phyloP scores from a whole-genome alignment of 73 alveolate species.

The Paraurostyla sp. region DNA sequence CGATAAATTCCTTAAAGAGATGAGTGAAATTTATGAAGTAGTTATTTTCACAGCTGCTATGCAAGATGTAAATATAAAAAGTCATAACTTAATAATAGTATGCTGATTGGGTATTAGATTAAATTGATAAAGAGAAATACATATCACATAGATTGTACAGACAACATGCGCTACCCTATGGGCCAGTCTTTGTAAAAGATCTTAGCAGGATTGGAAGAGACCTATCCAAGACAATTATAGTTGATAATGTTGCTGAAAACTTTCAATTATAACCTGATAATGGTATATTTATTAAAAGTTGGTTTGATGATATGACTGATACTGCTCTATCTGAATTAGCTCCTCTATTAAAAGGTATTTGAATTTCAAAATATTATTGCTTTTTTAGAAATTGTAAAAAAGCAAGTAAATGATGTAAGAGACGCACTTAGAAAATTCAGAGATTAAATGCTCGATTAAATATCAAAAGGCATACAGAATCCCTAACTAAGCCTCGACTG shows the following conservation, averaged over 20 bases:
- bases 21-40: conserved; percentile 93
- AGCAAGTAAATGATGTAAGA: conserved; percentile 95
- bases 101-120: conserved; percentile 96
- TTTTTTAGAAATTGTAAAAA: conserved; percentile 83
- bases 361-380: conserved; percentile 24
- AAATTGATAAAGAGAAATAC: conserved; percentile 83
- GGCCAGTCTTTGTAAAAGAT: conserved; percentile 94
- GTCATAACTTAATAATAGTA: conserved; percentile 57
- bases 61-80: conserved; percentile 78
- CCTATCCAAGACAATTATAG: conserved; percentile 90
- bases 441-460: conserved; percentile 86
- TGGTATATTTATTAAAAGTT: conserved; percentile 96
- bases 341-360: conserved; percentile 83
- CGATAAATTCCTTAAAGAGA: conserved; percentile 89
- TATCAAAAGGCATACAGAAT: conserved; percentile 72
- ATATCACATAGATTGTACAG: conserved; percentile 92
- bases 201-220: conserved; percentile 96
- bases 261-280: conserved; percentile 92
- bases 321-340: conserved; percentile 93
- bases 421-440: conserved; percentile 88
- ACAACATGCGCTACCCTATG: conserved; percentile 93
- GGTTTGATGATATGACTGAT: conserved; percentile 95
- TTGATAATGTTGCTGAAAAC: conserved; percentile 98
- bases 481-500: conserved; percentile 80
- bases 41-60: conserved; percentile 99